Conservation (phyloP, 2,329 filamentous ascomycete species). For the Colletotrichum sp. region DNA sequence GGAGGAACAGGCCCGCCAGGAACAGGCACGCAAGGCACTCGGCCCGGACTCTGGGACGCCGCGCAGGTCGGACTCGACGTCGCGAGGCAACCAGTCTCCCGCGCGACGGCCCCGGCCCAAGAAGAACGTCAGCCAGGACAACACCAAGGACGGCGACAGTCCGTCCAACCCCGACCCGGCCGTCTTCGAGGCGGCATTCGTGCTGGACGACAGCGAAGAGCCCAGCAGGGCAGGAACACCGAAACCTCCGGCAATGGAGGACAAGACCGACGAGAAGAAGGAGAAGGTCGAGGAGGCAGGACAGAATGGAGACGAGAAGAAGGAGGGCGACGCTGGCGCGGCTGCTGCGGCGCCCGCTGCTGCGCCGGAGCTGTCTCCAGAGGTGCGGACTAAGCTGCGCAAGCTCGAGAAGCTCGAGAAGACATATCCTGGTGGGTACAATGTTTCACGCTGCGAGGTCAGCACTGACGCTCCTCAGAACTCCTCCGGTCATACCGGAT, state of each 20-base stretch:
- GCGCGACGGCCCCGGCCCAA: constrained; percentile 40
- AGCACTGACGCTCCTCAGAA: constrained; percentile 54
- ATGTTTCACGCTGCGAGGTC: background rate
- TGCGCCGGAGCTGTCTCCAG: constrained; percentile 67
- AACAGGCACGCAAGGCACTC: constrained; percentile 34
- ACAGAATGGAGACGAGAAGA: constrained; percentile 27
- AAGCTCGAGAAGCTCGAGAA: constrained; percentile 90
- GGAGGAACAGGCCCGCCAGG: constrained; percentile 87
- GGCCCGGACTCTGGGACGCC: constrained; percentile 7
- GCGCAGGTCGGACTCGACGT: constrained; percentile 39
- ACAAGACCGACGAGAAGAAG: constrained; percentile 28
- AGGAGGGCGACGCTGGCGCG: constrained; percentile 10
- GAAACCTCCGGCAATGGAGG: constrained; percentile 38
- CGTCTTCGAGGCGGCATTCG: constrained; percentile 86
- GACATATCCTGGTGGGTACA: constrained; percentile 76
- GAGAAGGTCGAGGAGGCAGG: constrained; percentile 22
- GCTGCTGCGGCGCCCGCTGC: constrained; percentile 25
- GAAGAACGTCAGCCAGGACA: constrained; percentile 33
- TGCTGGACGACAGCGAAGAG: constrained; percentile 82
- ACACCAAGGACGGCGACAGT: constrained; percentile 40
- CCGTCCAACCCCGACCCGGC: constrained; percentile 76
- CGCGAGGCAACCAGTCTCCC: constrained; percentile 11
- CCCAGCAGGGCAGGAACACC: constrained; percentile 68
- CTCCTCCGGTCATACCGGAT: constrained; percentile 89
- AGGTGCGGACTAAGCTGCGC: constrained; percentile 76